A percentile compares a stretch with the other conserved stretches of the same genome.
Conservation (phyloP, 2,329 filamentous ascomycete species). For the Sclerotinia minor region DNA sequence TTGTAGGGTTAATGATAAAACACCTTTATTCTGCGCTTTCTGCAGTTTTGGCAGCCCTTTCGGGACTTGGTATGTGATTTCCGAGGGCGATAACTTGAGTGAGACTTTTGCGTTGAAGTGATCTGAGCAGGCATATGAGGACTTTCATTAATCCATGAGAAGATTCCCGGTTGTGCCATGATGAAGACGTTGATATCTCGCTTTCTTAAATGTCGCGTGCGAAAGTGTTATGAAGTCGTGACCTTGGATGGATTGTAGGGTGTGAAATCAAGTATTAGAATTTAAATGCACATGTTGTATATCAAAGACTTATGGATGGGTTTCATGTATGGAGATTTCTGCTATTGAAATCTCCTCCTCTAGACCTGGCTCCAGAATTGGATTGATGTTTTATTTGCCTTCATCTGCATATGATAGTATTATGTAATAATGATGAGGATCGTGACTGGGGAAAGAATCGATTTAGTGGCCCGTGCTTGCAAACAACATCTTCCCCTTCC, state of each 20-base stretch:
- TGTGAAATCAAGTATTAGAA: no score
- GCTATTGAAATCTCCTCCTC: no score
- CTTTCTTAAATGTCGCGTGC: not conserved
- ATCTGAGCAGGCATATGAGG: not conserved
- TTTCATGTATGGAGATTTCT: no score
- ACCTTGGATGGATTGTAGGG: not conserved
- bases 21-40: constrained; percentile 23
- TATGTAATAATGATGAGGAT: no score
- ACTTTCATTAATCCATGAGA: constrained; percentile 13
- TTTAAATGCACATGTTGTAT: no score
- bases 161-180: not conserved
- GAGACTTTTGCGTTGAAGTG: not conserved
- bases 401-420: no score
- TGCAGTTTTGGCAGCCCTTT: constrained; percentile 21
- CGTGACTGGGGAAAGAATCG: no score
- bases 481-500: no score
- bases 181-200: not conserved
- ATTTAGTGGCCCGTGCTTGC: not conserved
- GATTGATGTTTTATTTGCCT: no score
- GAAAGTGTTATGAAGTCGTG: not conserved
- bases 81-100: constrained; percentile 1
- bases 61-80: constrained; percentile 20
- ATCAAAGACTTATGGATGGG: no score
- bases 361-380: no score
- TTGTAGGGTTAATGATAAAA: not conserved